Evolutionary conservation across 306 rosid species (phyloP).

Genomic region (Medicago arabica): DNA sequence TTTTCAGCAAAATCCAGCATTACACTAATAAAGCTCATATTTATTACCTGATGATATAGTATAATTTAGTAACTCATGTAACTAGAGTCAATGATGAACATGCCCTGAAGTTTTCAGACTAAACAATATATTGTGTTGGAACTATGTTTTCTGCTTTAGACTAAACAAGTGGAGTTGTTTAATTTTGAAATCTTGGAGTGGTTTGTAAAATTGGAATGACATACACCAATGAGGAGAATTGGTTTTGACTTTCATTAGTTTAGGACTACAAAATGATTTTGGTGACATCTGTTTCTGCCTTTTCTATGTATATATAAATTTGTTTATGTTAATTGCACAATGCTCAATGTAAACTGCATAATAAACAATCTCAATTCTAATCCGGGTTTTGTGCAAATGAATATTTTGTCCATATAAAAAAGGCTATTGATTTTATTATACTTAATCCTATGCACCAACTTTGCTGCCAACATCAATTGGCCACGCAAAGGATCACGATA

Average conservation of each 20-base stretch:
- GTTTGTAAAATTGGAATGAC: slow-evolving; percentile 21
- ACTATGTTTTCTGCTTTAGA: neutral
- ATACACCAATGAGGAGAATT: slow-evolving; percentile 28
- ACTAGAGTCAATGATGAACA: neutral
- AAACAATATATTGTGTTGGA: neutral
- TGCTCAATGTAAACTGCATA: slow-evolving; percentile 45
- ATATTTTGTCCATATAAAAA: slow-evolving; percentile 26
- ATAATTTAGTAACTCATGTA: neutral
- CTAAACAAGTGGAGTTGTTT: neutral
- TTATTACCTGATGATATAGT: neutral
- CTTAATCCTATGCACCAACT: slow-evolving; percentile 29
- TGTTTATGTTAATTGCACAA: slow-evolving; percentile 30
- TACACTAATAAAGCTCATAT: neutral
- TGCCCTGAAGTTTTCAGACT: neutral
- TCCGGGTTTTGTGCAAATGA: slow-evolving; percentile 38
- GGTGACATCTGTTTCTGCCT: slow-evolving; percentile 15
- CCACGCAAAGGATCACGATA: neutral
- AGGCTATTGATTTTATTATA: slow-evolving; percentile 1
- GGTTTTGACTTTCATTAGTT: slow-evolving; percentile 12
- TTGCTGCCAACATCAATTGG: slow-evolving; percentile 27
- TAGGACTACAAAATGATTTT: slow-evolving; percentile 31
- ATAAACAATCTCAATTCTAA: slow-evolving; percentile 29
- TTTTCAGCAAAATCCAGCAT: slow-evolving; percentile 39
- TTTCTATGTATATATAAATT: slow-evolving; percentile 18
- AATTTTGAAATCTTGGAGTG: neutral